These are phyloP conservation scores for Chaetothyriales sp. DNA, from an alignment of 2,329 filamentous ascomycete genomes.

Conservation along the genomic window DNA sequence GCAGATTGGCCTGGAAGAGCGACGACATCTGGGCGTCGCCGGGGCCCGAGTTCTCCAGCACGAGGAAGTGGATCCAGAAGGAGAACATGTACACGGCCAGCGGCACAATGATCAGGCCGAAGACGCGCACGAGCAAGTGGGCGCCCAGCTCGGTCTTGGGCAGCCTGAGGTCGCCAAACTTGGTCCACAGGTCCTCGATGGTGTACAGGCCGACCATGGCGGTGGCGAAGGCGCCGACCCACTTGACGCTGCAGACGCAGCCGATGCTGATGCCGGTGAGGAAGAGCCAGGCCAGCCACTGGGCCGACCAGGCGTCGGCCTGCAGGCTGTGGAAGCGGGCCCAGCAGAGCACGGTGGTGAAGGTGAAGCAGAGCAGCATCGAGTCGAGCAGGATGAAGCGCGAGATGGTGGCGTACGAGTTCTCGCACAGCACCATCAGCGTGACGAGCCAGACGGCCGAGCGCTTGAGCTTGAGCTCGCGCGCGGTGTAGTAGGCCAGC, in stretches of 20 bases:
- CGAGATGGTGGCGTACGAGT: conserved; percentile 98
- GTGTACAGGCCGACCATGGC: conserved; percentile 93
- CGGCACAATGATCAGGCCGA: conserved; percentile 79
- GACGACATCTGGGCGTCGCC: conserved; percentile 99
- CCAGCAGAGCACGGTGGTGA: conserved; percentile 94
- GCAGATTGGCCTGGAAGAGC: conserved; percentile 92
- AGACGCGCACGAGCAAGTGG: conserved; percentile 65
- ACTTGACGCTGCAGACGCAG: conserved; percentile 96
- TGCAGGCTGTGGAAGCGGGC: conserved; percentile 87
- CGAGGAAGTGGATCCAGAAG: conserved; percentile 86
- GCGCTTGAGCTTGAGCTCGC: conserved; percentile 72
- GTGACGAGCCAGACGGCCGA: conserved; percentile 90
- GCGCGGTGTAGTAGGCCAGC: conserved; percentile 87
- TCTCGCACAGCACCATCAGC: conserved; percentile 95
- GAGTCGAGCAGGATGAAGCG: conserved; percentile 96
- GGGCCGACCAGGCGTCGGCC: conserved; percentile 68
- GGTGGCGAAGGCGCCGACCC: conserved; percentile 91
- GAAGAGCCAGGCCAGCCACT: conserved; percentile 93
- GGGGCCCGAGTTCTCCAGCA: conserved; percentile 84
- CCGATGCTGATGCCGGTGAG: conserved; percentile 91
- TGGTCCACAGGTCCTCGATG: conserved; percentile 91
- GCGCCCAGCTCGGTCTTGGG: conserved; percentile 60
- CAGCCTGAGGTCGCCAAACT: conserved; percentile 91
- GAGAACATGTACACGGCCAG: conserved; percentile 88
- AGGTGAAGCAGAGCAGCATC: conserved; percentile 98